Evolutionary conservation across 306 rosid genomes (phyloP), one percentile per base, ranked within the genome.

Genomic region (Citrullus colocynthis): DNA sequence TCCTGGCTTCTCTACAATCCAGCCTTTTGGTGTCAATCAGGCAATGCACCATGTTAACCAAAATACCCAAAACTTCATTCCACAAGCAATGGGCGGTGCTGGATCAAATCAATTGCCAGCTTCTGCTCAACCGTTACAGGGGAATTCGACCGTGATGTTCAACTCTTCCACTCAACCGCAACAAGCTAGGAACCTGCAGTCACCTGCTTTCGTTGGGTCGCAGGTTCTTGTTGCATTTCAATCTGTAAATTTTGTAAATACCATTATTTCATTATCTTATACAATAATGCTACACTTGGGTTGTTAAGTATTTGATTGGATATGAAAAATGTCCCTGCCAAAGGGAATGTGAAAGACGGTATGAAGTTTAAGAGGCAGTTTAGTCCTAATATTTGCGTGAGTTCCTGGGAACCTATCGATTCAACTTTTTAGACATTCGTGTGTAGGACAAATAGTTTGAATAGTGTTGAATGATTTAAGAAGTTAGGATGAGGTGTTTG

Each of bases 21-120:
- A 85, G 7, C 91, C 81, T 80, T 80, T 84, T 77, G 93, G 88
- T 39, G 66, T 65, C 59, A 90, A 88, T 83, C 95, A 87, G 74
- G 81, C 54, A 1, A 32, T 82, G 79, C 89, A 80, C 21, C 93
- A 49, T 74, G 70, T 75, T 78, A 83, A 83, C 78, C 86, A 80
- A 73, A 89, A 84, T 78, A 85, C 75, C 74, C 85, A 84, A 41
- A 87, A 83, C 81, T 44, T 80, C 57, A 79, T 71, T 78, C 85
- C 81, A 49, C 81, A 84, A 10, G 64, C 28, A 11, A 74, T n/a
- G 81, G 85, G 83, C 28, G 51, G 83, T 18, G 85, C 79, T 85
- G 82, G 88, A 45, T 76, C 80, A 75, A 80, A 24, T n/a, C 79
- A 89, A n/a, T 44, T 78, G 4, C 67, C 82, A 54, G 75, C 80